Percentiles rank a stretch among this genome's conserved stretches.
phyloP scores from a whole-genome alignment of 768 basidiomycete species.

The Leccinellum luteum region DNA sequence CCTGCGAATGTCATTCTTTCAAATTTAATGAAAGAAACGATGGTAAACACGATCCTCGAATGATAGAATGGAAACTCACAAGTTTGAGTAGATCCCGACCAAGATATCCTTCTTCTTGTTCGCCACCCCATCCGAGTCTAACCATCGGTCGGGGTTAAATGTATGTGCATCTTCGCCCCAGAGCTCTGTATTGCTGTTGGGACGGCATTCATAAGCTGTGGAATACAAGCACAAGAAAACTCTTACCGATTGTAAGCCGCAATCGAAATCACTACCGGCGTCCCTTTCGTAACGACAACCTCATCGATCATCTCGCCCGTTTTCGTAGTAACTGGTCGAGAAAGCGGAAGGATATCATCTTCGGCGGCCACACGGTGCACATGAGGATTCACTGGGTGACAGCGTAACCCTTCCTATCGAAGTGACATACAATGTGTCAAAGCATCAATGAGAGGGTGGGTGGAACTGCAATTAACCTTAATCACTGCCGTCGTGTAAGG shows the following conservation, averaged over 20 bases:
- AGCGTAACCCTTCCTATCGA: conserved; percentile 45
- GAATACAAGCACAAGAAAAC: too few species aligned
- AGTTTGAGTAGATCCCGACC: conserved; percentile 28
- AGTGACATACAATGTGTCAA: not conserved
- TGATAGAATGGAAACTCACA: conserved; percentile 19
- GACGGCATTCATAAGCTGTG: not conserved
- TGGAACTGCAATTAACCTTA: conserved; percentile 23
- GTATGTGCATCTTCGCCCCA: conserved; percentile 34
- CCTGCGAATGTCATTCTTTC: conserved; percentile 18
- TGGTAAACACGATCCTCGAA: not conserved
- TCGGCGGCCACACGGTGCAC: conserved; percentile 46
- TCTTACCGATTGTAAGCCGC: conserved; percentile 53
- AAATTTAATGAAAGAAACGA: not conserved
- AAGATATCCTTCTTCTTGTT: conserved; percentile 18
- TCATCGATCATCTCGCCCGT: conserved; percentile 43
- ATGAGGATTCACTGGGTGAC: conserved; percentile 48
- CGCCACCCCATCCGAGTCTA: conserved; percentile 17
- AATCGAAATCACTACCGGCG: conserved; percentile 43
- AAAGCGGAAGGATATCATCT: conserved; percentile 60
- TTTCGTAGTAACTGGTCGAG: conserved; percentile 45
- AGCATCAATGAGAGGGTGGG: conserved; percentile 22
- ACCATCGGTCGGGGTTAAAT: conserved; percentile 32
- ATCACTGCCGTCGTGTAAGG: conserved; percentile 40
- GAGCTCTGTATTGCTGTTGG: conserved; percentile 23
- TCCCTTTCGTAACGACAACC: conserved; percentile 49